These are phyloP conservation scores for Fusarium tricinctum DNA, from an alignment of 2,329 filamentous ascomycete genomes.

Conservation along the genomic window DNA sequence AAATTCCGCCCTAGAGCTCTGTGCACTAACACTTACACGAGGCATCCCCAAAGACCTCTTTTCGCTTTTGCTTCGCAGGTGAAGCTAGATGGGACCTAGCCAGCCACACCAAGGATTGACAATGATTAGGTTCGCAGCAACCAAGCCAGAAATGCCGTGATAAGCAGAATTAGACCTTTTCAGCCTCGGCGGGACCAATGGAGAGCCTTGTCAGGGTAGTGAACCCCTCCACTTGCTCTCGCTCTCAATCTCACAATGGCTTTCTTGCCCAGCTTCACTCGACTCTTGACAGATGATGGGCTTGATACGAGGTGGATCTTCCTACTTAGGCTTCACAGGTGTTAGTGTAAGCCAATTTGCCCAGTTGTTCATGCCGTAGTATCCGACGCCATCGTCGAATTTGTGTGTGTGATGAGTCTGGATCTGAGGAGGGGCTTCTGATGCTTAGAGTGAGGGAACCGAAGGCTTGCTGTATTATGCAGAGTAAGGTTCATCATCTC, in stretches of 20 bases:
- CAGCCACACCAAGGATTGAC: background rate
- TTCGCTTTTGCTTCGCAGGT: background rate
- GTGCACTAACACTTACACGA: slow-evolving; percentile 12
- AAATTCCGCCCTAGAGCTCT: slow-evolving; percentile 8
- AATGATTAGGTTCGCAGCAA: slow-evolving; percentile 18
- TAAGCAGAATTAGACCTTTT: background rate
- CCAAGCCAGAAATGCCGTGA: background rate
- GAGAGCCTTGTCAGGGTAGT: slow-evolving; percentile 3
- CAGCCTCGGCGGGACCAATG: slow-evolving; percentile 33
- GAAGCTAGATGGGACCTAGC: background rate
- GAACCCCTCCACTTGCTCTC: slow-evolving; percentile 13
- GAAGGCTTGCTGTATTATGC: background rate
- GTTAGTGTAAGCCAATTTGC: slow-evolving; percentile 3
- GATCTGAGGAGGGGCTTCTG: background rate
- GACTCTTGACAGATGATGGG: slow-evolving; percentile 7
- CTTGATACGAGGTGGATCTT: slow-evolving; percentile 19
- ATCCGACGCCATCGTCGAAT: slow-evolving; percentile 21
- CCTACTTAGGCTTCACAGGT: slow-evolving; percentile 8
- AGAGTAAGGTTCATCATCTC: slow-evolving; percentile 10
- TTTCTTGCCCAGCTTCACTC: background rate
- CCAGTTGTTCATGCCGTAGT: slow-evolving; percentile 5
- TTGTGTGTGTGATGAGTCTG: background rate
- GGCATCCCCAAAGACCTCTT: background rate
- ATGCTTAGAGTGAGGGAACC: background rate
- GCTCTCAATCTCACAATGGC: background rate